These are phyloP conservation scores for Marasmius sp. DNA, from an alignment of 1,284 basidiomycete species.

Conservation along the genomic window DNA sequence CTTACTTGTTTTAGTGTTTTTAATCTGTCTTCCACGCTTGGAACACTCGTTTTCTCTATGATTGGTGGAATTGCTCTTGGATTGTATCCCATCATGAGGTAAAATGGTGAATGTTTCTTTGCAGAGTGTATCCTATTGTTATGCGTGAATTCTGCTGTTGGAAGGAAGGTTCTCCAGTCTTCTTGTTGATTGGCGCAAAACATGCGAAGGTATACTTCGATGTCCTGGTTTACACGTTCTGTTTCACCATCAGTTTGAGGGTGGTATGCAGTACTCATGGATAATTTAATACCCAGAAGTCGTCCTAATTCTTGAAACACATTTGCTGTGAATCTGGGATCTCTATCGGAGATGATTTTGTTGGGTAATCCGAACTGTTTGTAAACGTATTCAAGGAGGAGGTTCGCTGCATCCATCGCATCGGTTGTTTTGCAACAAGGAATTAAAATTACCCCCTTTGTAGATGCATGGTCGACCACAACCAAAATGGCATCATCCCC, in stretches of 20 bases:
- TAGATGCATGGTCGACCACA: neutral
- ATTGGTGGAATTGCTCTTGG: no score
- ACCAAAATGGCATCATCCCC: neutral
- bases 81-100: neutral
- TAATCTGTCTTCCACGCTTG: neutral
- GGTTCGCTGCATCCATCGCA: neutral
- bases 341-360: neutral
- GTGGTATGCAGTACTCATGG: neutral
- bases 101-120: no score
- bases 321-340: neutral
- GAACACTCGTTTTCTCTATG: neutral
- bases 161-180: neutral
- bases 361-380: neutral
- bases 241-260: neutral
- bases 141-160: neutral
- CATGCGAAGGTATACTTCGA: neutral
- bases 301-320: neutral
- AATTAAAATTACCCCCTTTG: neutral
- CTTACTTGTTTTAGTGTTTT: neutral
- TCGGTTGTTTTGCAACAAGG: neutral
- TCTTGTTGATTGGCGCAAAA: neutral
- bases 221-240: neutral
- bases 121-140: neutral
- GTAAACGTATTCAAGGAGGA: neutral
- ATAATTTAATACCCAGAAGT: neutral